Percentiles rank a stretch among this genome's conserved stretches.
phyloP scores from a whole-genome alignment of 495 filamentous ascomycete species.

The Clavariopsis aquatica region DNA sequence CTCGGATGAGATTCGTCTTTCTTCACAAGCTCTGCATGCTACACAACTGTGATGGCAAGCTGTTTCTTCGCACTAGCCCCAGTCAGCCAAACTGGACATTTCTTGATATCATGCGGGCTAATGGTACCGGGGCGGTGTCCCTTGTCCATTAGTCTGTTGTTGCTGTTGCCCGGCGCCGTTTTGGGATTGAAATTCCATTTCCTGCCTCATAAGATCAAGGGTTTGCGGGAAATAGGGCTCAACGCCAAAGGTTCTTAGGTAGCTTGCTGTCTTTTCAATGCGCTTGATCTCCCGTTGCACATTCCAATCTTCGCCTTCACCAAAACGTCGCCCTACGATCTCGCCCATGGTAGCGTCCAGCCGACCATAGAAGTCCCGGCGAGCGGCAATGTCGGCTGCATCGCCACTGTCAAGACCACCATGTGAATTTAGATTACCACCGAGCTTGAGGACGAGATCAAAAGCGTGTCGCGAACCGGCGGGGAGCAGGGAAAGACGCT shows the following conservation, averaged over 20 bases:
- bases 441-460: conserved; percentile 55
- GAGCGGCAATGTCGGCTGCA: conserved; percentile 45
- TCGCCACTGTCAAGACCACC: conserved; percentile 52
- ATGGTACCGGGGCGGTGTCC: conserved; percentile 34
- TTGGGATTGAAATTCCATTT: conserved; percentile 23
- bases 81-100: neutral
- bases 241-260: conserved; percentile 50
- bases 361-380: conserved; percentile 49
- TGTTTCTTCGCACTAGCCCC: conserved; percentile 1
- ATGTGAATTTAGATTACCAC: conserved; percentile 55
- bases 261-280: conserved; percentile 53
- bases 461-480: conserved; percentile 50
- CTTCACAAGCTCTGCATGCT: neutral
- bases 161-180: conserved; percentile 9
- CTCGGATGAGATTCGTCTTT: neutral
- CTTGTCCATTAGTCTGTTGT: conserved; percentile 12
- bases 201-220: conserved; percentile 49
- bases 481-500: conserved; percentile 49
- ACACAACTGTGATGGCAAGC: neutral
- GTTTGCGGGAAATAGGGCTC: conserved; percentile 53
- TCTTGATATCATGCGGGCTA: conserved; percentile 7
- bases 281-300: conserved; percentile 52
- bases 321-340: conserved; percentile 48
- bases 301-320: conserved; percentile 50
- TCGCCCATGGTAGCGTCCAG: conserved; percentile 52